Conservation (phyloP, 2,329 filamentous ascomycete genomes). For the Aspergillus proliferans region DNA sequence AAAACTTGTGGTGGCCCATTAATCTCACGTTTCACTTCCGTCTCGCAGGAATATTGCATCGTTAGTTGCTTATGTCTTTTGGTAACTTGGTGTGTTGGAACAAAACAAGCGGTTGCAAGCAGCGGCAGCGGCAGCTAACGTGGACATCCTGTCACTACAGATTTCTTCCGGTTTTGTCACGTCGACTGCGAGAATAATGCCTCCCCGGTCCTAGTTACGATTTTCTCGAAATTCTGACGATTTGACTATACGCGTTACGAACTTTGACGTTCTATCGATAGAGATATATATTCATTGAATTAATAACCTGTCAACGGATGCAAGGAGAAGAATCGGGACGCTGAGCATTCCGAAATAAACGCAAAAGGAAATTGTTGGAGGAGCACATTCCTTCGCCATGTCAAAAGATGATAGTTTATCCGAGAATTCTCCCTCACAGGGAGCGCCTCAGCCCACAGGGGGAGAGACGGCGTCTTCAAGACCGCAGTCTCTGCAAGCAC, state of each 20-base stretch:
- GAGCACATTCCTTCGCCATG: neutral
- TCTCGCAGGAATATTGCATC: neutral
- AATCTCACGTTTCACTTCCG: neutral
- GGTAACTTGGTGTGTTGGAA: neutral
- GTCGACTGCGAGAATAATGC: neutral
- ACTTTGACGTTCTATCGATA: neutral
- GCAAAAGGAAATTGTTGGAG: neutral
- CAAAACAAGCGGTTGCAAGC: neutral
- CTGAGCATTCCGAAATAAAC: neutral
- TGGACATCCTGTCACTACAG: neutral
- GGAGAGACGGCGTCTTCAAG: neutral
- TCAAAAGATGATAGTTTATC: neutral
- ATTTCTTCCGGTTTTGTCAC: neutral
- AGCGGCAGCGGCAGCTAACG: neutral
- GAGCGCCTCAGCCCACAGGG: neutral
- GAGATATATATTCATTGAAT: neutral
- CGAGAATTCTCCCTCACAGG: neutral
- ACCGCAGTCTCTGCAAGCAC: conserved; percentile 3
- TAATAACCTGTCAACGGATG: neutral
- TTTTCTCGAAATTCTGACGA: too few species aligned
- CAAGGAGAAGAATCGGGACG: neutral
- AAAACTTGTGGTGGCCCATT: neutral
- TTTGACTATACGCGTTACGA: too few species aligned
- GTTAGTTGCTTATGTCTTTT: neutral
- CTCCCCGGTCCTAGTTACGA: neutral